Base-by-base conservation (phyloP, 2,329 filamentous ascomycete genomes). In the Fusarium scirpi region DNA sequence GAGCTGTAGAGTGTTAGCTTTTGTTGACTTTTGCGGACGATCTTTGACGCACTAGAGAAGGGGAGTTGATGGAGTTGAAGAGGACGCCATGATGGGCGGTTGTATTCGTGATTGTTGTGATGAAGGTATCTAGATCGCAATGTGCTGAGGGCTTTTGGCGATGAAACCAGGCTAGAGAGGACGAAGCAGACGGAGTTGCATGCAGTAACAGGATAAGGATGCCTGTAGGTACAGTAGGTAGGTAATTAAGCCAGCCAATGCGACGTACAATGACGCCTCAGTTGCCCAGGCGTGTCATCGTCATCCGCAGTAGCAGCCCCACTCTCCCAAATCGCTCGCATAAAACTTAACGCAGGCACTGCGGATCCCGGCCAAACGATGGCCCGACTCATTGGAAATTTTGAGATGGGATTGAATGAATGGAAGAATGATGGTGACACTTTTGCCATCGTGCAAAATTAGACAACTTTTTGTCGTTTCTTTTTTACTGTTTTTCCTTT, bases 11-110 rank as follows among this genome's bases (percentile, higher is more conserved):
- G 2, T 40, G 58, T 71, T 45, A 62, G 48, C 22, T 40, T 40
- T 60, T 62, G 54, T 34, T 32, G 15, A 38, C 20, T 18, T 43
- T 30, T 16, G 40, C 16, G 18, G 9, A 30, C 20, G 25, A 43
- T 60, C 47, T 47, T 54, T 32, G 46, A 82, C 89, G 77, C 85
- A 93, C 91, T 93, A 94, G 78, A 93, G 89, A 68, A 93, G 85
- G 61, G 90, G 91, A 74, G 89, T 92, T 69, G 87, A 84, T 32
- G 87, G 83, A 72, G 87, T 86, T 52, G 91, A 93, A 62, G 90
- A 92, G 65, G 91, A 93, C 65, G 91, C 90, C 91, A 93, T 93
- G 70, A 58, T 67, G 70, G 47, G 29, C 20, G 27, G 48, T 4
- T n/a, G 4, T 57, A n/a, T 38, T 8, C 8, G 32, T 34, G 22